Evolutionary conservation across 2,329 filamentous ascomycete species (phyloP), one percentile per base, ranked within the genome.

Genomic region (Hirsutella minnesotensis): DNA sequence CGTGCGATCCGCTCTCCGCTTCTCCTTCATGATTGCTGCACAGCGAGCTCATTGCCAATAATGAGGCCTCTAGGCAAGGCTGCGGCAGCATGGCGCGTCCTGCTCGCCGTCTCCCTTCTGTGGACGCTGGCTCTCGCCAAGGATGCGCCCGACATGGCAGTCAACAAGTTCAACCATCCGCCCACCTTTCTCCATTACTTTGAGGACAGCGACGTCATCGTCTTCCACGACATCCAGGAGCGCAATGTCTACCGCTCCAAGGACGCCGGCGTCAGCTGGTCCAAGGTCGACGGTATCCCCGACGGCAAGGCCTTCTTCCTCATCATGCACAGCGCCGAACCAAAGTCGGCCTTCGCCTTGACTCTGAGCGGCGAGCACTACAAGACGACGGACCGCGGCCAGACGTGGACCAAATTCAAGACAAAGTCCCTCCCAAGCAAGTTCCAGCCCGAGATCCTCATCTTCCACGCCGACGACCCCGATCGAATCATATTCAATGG

Each of bases 401-500:
- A 92, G 63, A 80, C 75, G 8, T 98, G 92, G 92, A 63, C 70
- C 40, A 63, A 72, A 43, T 96, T 95, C 64, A 64, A 75, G 44
- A 81, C 83, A 30, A 68, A 76, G 34, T 68, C 67, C 38, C 61
- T 66, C 52, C 76, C 76, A 39, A 79, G 70, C 58, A 62, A 69
- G 50, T 77, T 72, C 52, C 65, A 71, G 47, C 48, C 56, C 39
- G 56, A 62, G 13, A 53, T 68, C 62, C 69, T 96, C 50, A 70
- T 70, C 51, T 98, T 95, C 65, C 87, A 96, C 62, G 87, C 86
- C 43, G 70, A 66, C 49, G 86, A 98, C 60, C 78, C 83, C 19
- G 77, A 90, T 55, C 86, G 86, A 64, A 84, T 96, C 49, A 76
- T 98, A 47, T 87, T 92, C 66, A 83, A 89, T 58, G 79, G 80